Base-by-base conservation (phyloP, 2,329 filamentous ascomycete genomes). In the Beauveria sp. region DNA sequence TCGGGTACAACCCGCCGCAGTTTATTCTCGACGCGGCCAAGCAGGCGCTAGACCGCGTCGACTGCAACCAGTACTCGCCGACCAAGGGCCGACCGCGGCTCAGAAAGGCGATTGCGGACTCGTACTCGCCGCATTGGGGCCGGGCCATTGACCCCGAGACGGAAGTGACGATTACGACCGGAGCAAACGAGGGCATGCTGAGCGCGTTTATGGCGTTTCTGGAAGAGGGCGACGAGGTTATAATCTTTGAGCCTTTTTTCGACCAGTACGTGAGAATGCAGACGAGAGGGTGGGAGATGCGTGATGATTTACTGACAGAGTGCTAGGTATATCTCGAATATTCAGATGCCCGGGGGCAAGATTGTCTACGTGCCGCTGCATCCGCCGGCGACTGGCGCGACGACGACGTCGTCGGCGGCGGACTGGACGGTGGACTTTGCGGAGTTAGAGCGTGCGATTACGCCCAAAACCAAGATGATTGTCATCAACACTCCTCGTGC, bases 131-230 rank as follows among this genome's bases (percentile, higher is more conserved):
- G 1, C 88, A 88, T 74, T 98, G 96, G 80, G 91, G 91, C 42
- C 85, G 90, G 60, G 80, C 83, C 65, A 76, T 99, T 50, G 82
- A 99, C 73, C 91, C 93, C 0, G 91, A 96, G 43, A 96, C 88
- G 2, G 95, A 99, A 73, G 89, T 99, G 64, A 93, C 91, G 24
- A 91, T 99, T 73, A 98, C 95, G 5, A 98, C 93, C 0, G 90
- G 90, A 49, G 90, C 91, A 46, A 96, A 96, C 70, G 90, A 96
- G 77, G 88, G 83, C 59, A 98, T 98, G 91, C 81, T 99, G 66
- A 93, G 90, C 72, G 95, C 93, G 0, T 98, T 99, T 72, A 98
- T 99, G 95, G 95, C 85, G 3, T 99, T 99, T 69, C 87, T 99
- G 63, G 95, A 99, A 75, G 83, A 85, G 1, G 95, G 91, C 14